These are phyloP conservation scores for Ulota crispa DNA, from an alignment of 225 moss, liverwort and hornwort species.

Conservation along the genomic window DNA sequence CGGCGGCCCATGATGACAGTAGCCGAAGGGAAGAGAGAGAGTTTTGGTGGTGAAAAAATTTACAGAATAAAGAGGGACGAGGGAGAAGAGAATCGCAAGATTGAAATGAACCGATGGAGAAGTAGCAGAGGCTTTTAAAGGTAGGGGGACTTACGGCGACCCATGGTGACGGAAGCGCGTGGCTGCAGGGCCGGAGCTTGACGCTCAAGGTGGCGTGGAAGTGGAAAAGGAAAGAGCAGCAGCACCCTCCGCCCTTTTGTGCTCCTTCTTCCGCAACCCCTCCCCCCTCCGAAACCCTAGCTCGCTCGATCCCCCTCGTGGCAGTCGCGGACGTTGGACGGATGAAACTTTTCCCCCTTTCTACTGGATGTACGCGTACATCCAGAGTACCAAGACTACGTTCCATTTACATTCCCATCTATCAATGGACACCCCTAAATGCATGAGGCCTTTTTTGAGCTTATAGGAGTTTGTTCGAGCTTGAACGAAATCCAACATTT, in stretches of 20 bases:
- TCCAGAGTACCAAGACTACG: no score
- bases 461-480: no score
- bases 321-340: neutral
- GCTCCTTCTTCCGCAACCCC: slow-evolving; percentile 4
- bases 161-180: slow-evolving; percentile 45
- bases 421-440: no score
- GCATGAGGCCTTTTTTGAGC: no score
- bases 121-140: neutral
- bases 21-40: neutral
- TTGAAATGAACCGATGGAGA: neutral
- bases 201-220: slow-evolving; percentile 2
- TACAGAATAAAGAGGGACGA: neutral
- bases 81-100: neutral
- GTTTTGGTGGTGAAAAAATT: neutral
- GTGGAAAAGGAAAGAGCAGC: neutral
- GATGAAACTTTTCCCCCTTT: no score
- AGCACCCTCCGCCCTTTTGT: neutral
- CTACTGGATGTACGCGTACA: no score
- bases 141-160: slow-evolving; percentile 39
- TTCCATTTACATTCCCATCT: no score
- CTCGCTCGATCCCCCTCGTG: neutral
- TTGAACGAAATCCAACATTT: no score
- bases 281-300: slow-evolving; percentile 11
- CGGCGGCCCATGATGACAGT: slow-evolving; percentile 38
- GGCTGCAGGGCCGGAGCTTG: slow-evolving; percentile 10